Evolutionary conservation across 495 filamentous ascomycete species (phyloP), one percentile per base, ranked within the genome.

Genomic region (Aspergillus haitiensis): DNA sequence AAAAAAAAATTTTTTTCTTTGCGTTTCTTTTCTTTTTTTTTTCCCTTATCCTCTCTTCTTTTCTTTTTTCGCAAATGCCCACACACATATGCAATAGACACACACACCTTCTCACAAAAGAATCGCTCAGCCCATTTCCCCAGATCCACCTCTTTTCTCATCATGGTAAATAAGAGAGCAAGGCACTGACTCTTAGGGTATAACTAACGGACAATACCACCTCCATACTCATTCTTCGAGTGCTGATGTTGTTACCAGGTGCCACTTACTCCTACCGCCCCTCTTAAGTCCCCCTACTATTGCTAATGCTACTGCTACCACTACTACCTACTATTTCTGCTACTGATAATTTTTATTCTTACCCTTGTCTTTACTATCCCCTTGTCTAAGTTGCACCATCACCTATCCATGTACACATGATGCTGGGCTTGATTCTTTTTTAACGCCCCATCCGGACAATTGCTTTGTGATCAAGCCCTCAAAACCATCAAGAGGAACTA

Each of bases 71-170:
- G 33, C 36, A 64, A 69, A 64, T 69, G 64, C 67, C 44, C 61
- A 67, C 62, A 61, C 65, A 65, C 61, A 60, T 58, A 63, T 48
- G 34, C 57, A 65, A 44, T 56, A 58, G 35, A 49, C 67, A 66
- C 67, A 59, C 64, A 66, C 67, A 59, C 50, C 9, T 34, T 50
- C 57, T 60, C 54, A 53, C 60, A 59, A 64, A 66, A 58, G 37
- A 15, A 48, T 58, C 44, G 35, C 47, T 54, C 61, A 60, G 57
- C 48, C 64, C 48, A 39, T 59, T 59, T 64, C 60, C 62, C 64
- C 62, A 65, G 62, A 67, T 63, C 58, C 51, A 55, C 47, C 54
- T 57, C 37, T 53, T 55, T 47, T 55, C 32, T 57, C 21, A 36
- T 56, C 59, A 42, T 56, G 55, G 59, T 57, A 44, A 52, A 62